Base-by-base conservation (phyloP, 768 basidiomycete genomes). In the Kwoniella botswanensis region DNA sequence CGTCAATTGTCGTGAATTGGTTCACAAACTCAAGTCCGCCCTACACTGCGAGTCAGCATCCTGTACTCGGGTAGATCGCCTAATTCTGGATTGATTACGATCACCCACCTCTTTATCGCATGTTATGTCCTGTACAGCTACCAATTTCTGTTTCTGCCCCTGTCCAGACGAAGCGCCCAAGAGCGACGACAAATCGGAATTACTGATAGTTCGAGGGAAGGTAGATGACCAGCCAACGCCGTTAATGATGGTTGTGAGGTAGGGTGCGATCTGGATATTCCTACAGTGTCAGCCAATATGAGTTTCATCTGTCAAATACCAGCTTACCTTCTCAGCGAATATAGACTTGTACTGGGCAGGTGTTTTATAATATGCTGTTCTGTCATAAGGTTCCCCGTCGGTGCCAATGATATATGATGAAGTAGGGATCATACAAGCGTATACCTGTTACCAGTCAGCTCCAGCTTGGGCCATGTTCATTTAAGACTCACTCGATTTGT, bases 11-110 rank as follows among this genome's bases (percentile, higher is more conserved):
- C 0, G 93, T 91, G 7, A 90, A 83, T n/a, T 85, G 86, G 9
- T 89, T 86, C 59, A 94, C 85, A 82, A 96, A 95, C 83, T 95
- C 89, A 26, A 97, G 87, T 17, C 92, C 93, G 46, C 94, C 94
- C 89, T 92, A 50, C 7, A 50, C 17, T 58, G 12, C 3, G 21
- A 15, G 18, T 61, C 10, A 41, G 61, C 44, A 68, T 50, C 22
- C 13, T 21, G 29, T 35, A 35, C 2, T 12, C 4, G 5, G 11
- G 63, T 24, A 62, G 64, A 0, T 18, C 15, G 17, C 56, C 15
- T 58, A 17, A 60, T 26, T 44, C 17, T 63, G 12, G n/a, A 46
- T 29, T 35, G 35, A 55, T 3, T 9, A 35, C 3, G 3, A 50
- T 13, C 18, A 63, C 72, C 67, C 68, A 90, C 92, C 79, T 88